Conservation (phyloP, 1,284 basidiomycete species). For the Polyporus tsugae region DNA sequence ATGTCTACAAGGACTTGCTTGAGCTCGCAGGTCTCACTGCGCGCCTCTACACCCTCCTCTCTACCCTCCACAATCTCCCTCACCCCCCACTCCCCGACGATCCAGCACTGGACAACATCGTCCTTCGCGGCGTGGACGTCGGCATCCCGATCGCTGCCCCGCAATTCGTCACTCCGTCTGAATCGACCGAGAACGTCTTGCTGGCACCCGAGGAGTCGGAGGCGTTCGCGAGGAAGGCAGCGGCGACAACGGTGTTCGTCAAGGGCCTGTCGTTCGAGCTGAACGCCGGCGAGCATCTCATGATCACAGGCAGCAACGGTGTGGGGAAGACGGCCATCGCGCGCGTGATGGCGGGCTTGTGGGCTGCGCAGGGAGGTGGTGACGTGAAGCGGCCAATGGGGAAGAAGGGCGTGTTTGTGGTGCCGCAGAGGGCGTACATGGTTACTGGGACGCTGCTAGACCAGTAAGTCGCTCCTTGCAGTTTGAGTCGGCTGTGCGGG, state of each 20-base stretch:
- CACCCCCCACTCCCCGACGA: slow-evolving; percentile 51
- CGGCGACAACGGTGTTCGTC: slow-evolving; percentile 61
- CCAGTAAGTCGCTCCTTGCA: slow-evolving; percentile 60
- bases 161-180: slow-evolving; percentile 27
- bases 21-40: slow-evolving; percentile 94
- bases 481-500: slow-evolving; percentile 6
- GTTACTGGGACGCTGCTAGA: slow-evolving; percentile 88
- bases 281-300: slow-evolving; percentile 84
- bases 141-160: slow-evolving; percentile 72
- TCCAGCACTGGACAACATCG: slow-evolving; percentile 43
- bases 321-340: slow-evolving; percentile 96
- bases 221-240: slow-evolving; percentile 44
- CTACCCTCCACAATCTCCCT: slow-evolving; percentile 80
- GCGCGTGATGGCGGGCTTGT: slow-evolving; percentile 89
- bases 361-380: slow-evolving; percentile 68
- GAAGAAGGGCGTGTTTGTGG: slow-evolving; percentile 77
- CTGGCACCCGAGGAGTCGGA: slow-evolving; percentile 35
- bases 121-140: slow-evolving; percentile 72
- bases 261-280: slow-evolving; percentile 78
- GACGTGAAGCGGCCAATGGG: slow-evolving; percentile 53
- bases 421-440: slow-evolving; percentile 95
- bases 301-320: slow-evolving; percentile 94
- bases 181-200: slow-evolving; percentile 13
- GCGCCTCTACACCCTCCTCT: slow-evolving; percentile 88
- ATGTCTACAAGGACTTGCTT: slow-evolving; percentile 91